phyloP scores from a whole-genome alignment of 148 eudicot species.

The Cornus florida region DNA sequence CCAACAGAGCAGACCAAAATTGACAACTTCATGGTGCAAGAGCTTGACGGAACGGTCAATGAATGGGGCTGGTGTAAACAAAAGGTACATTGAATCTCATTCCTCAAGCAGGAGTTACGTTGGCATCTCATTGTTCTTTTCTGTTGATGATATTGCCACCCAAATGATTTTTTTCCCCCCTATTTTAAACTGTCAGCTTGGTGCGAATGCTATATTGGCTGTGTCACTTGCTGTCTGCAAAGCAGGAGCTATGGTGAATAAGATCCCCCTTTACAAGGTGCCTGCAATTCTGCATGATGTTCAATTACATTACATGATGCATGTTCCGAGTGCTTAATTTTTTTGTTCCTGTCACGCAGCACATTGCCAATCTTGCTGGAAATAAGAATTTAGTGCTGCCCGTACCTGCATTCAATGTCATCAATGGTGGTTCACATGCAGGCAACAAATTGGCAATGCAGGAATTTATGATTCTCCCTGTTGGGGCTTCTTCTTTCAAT shows the following conservation, averaged over 20 bases:
- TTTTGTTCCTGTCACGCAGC: slow-evolving; percentile 44
- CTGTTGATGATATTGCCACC: neutral
- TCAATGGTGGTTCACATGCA: slow-evolving; percentile 98
- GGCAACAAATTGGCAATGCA: slow-evolving; percentile 99
- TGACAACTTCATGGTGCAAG: slow-evolving; percentile 94
- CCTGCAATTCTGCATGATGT: neutral
- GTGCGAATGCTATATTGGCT: slow-evolving; percentile 96
- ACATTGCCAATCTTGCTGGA: slow-evolving; percentile 91
- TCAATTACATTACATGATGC: neutral
- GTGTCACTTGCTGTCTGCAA: slow-evolving; percentile 96
- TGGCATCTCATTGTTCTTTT: neutral
- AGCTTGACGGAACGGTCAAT: slow-evolving; percentile 86
- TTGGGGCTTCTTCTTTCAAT: slow-evolving; percentile 81
- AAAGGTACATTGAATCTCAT: slow-evolving; percentile 44
- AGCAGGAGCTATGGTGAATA: slow-evolving; percentile 83
- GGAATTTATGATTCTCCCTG: slow-evolving; percentile 95
- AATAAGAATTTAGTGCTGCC: slow-evolving; percentile 90
- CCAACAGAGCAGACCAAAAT: slow-evolving; percentile 74
- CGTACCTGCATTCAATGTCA: slow-evolving; percentile 97
- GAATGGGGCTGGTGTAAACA: slow-evolving; percentile 99
- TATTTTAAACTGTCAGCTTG: slow-evolving; percentile 50
- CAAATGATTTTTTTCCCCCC: too few relatives aligned
- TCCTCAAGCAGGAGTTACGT: neutral
- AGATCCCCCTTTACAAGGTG: slow-evolving; percentile 90
- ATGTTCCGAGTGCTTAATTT: slow-evolving; percentile 4